Conservation (phyloP, 371 early-diverging fungal genomes). For the Mucor sp. region DNA sequence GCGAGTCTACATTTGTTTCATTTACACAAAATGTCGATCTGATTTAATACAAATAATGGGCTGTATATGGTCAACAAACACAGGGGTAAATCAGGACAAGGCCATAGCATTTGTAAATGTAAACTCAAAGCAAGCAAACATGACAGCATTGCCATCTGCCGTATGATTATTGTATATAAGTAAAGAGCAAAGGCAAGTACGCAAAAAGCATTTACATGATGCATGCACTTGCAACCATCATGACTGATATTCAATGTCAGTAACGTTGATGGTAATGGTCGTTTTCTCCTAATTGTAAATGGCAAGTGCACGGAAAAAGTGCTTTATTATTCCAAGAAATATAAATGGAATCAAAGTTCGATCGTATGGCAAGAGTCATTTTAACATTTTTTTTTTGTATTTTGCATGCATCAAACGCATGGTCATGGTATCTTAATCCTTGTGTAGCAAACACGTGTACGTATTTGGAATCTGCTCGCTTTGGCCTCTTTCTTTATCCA, state of each 20-base stretch:
- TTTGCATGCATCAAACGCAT: conserved; percentile 21
- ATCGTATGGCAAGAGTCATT: background rate
- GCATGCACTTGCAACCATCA: no score
- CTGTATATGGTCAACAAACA: background rate
- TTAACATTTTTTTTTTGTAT: background rate
- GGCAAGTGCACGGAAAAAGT: background rate
- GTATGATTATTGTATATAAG: no score
- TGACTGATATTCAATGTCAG: background rate
- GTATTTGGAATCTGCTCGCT: conserved; percentile 6
- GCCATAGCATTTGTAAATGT: background rate
- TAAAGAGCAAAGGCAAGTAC: no score
- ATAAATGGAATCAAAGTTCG: background rate
- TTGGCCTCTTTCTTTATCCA: background rate
- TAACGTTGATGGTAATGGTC: background rate
- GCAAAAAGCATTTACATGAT: no score
- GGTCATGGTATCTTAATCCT: conserved; percentile 12
- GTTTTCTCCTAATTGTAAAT: background rate
- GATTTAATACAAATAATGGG: background rate
- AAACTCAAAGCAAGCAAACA: background rate
- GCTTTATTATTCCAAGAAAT: background rate
- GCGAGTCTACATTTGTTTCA: background rate
- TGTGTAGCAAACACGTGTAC: conserved; percentile 15
- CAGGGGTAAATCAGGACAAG: no score
- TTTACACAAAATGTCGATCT: background rate
- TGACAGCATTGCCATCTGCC: no score